Conservation (phyloP, 2,329 filamentous ascomycete genomes). For the Plenodomus lindquistii region DNA sequence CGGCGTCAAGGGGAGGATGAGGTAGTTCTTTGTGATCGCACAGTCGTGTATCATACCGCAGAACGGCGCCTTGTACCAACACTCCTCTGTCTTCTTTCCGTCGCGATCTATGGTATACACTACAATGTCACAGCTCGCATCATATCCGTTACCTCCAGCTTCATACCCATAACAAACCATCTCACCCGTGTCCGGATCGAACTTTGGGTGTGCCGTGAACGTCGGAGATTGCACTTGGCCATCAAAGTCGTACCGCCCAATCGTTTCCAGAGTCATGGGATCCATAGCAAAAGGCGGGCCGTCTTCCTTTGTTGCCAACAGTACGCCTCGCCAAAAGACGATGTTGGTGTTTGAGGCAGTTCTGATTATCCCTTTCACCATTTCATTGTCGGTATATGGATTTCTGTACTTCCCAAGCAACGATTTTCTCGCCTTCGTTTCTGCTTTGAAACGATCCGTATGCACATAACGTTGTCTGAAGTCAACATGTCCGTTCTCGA, state of each 20-base stretch:
- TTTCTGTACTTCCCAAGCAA: conserved; percentile 63
- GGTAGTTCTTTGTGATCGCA: conserved; percentile 45
- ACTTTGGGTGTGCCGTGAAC: conserved; percentile 52
- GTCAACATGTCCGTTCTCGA: conserved; percentile 48
- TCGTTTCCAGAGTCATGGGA: conserved; percentile 47
- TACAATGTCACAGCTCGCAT: conserved; percentile 44
- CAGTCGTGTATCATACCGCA: conserved; percentile 48
- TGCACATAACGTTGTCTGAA: conserved; percentile 50
- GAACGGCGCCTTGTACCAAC: conserved; percentile 48
- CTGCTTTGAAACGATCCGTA: conserved; percentile 48
- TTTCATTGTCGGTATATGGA: conserved; percentile 60
- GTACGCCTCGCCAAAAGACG: conserved; percentile 60
- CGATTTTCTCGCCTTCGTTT: conserved; percentile 42
- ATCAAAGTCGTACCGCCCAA: conserved; percentile 46
- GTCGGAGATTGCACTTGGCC: conserved; percentile 46
- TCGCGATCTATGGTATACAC: conserved; percentile 46
- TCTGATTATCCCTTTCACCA: conserved; percentile 58
- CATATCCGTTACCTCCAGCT: conserved; percentile 43
- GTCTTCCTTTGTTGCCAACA: conserved; percentile 59
- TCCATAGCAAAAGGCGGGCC: conserved; percentile 47
- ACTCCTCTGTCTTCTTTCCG: conserved; percentile 46
- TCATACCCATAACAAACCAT: conserved; percentile 50
- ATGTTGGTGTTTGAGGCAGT: conserved; percentile 65
- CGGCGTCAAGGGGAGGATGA: conserved; percentile 45
- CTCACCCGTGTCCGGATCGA: conserved; percentile 49